Evolutionary conservation across 495 filamentous ascomycete genomes (phyloP), one percentile per base, ranked within the genome.

Genomic region (Lasiosphaeria miniovina): DNA sequence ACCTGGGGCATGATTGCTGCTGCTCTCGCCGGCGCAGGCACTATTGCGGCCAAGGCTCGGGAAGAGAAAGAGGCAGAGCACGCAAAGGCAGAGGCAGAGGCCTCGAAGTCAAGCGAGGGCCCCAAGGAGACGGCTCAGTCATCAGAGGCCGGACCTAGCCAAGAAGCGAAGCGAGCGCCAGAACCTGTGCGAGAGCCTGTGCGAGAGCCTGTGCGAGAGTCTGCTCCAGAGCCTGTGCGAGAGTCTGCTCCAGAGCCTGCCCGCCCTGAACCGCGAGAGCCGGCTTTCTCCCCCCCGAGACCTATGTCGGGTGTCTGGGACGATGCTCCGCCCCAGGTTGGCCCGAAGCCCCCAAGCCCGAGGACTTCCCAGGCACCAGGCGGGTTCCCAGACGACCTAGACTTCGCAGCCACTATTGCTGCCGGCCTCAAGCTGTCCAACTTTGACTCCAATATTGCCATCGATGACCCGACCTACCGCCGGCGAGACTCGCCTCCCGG

Each of bases 381-480:
- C 15, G 61, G 67, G 0, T 86, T 81, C 66, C 78, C 65, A 7
- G 77, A 84, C 33, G 88, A 91, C 57, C 74, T 87, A 43, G 86
- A 83, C 38, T 91, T 91, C 52, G 82, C 86, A 15, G 88, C 88
- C 32, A 84, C 80, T 9, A 66, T 90, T n/a, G 88, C 87, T 64
- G 88, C 88, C 40, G 86, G 84, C 6, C 79, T 89, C 17, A 69
- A 86, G 69, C 82, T 82, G 5, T 79, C 84, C 54, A 88, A 88
- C 0, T 91, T 91, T 59, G 83, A 90, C 68, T 84, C 87, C 24
- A 81, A 88, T 33, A 83, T 90, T 58, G 83, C 91, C 12, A 84
- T 87, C 31, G 76, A 90, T 54, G 79, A 91, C 62, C 81, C 83
- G 0, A 75, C 66, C 2, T 91, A 84, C 57, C 83, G 84, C 49